Conservation (phyloP, 768 basidiomycete species). For the Lactarius deliciosus region DNA sequence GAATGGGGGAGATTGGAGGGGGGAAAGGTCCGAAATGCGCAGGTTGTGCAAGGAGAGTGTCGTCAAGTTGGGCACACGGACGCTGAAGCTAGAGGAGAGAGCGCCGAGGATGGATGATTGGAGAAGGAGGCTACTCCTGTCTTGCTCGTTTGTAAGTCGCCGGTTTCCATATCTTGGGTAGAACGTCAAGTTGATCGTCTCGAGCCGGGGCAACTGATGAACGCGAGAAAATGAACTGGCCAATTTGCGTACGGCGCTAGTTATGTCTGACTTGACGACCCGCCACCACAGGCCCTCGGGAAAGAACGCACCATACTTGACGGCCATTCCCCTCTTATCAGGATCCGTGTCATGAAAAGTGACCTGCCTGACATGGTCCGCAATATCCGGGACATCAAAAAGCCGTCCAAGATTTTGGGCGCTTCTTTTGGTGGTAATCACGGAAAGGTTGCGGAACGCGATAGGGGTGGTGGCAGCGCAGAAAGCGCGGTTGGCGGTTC, state of each 20-base stretch:
- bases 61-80: not conserved
- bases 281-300: no score
- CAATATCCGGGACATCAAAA: not conserved
- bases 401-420: not conserved
- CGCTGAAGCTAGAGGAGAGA: not conserved
- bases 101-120: not conserved
- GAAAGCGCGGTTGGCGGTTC: not conserved
- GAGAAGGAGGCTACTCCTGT: not conserved
- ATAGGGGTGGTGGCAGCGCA: slow-evolving; percentile 2
- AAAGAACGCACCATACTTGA: not conserved
- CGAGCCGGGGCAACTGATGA: not conserved
- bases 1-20: not conserved
- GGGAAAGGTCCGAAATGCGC: no score
- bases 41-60: not conserved
- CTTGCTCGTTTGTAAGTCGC: not conserved
- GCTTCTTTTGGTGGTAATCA: not conserved
- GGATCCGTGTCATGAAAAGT: not conserved
- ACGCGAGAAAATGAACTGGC: not conserved
- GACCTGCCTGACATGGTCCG: not conserved
- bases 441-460: slow-evolving; percentile 2
- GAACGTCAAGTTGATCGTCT: slow-evolving; percentile 1
- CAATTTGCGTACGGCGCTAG: not conserved
- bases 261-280: not conserved
- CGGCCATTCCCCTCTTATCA: not conserved
- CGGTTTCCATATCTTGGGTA: not conserved